Percentiles rank a stretch among this genome's conserved stretches.
Conservation (phyloP, 371 early-diverging fungal species). For the Mortierella sp. region DNA sequence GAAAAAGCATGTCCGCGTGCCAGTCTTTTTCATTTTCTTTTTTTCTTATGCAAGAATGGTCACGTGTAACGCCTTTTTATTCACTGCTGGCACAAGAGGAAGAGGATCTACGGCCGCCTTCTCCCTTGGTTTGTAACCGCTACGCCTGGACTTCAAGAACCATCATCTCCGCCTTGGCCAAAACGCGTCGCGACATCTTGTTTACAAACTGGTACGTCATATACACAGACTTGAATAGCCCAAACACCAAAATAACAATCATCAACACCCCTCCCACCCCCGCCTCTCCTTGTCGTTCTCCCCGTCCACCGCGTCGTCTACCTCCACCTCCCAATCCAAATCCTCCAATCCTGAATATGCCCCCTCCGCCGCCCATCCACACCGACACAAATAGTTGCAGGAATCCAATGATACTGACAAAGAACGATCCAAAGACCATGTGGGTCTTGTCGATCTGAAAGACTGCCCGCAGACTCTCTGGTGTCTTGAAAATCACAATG, state of each 20-base stretch:
- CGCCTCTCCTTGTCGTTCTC: slow-evolving; percentile 44
- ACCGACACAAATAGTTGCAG: slow-evolving; percentile 54
- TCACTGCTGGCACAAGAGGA: too few relatives aligned
- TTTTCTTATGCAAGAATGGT: too few relatives aligned
- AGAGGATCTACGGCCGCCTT: too few relatives aligned
- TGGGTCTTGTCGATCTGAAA: slow-evolving; percentile 57
- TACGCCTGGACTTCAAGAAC: slow-evolving; percentile 40
- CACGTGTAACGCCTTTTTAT: too few relatives aligned
- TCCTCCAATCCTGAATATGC: slow-evolving; percentile 45
- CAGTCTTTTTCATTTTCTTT: neutral
- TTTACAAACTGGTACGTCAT: slow-evolving; percentile 51
- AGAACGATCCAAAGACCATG: slow-evolving; percentile 56
- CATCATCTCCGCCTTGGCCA: slow-evolving; percentile 53
- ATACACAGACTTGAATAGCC: slow-evolving; percentile 53
- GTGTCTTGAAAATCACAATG: slow-evolving; percentile 41
- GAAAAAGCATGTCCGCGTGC: neutral
- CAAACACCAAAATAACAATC: slow-evolving; percentile 47
- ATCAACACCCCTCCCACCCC: slow-evolving; percentile 40
- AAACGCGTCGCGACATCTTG: slow-evolving; percentile 32
- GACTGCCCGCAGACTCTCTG: slow-evolving; percentile 54
- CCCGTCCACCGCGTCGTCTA: slow-evolving; percentile 46
- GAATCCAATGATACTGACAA: slow-evolving; percentile 60
- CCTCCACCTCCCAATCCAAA: slow-evolving; percentile 43
- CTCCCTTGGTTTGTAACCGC: neutral
- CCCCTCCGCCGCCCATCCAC: slow-evolving; percentile 57